Evolutionary conservation across 1,284 basidiomycete species (phyloP).

Genomic region (Ustilago hordei): DNA sequence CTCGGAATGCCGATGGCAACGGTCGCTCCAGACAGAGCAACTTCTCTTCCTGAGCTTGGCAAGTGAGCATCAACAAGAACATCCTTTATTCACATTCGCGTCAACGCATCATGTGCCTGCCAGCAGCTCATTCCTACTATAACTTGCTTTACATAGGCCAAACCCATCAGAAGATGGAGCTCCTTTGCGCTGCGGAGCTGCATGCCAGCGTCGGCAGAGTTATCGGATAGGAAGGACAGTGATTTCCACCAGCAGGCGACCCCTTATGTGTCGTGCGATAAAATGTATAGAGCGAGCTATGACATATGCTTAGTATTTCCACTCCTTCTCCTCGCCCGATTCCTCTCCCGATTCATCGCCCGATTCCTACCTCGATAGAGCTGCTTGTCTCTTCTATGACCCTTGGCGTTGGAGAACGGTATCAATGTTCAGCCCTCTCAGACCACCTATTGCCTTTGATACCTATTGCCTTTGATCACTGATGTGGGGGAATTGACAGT

Average conservation of each 20-base stretch:
- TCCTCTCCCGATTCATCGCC: too few species aligned
- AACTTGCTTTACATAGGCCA: too few species aligned
- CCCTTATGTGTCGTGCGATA: not conserved
- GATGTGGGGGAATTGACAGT: too few species aligned
- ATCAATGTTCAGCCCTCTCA: too few species aligned
- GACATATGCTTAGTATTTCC: not conserved
- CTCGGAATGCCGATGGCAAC: slow-evolving; percentile 23
- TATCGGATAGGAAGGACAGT: not conserved
- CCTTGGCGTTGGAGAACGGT: too few species aligned
- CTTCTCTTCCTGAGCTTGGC: not conserved
- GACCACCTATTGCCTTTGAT: too few species aligned
- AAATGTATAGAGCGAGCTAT: not conserved
- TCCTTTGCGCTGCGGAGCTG: not conserved
- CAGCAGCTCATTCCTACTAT: not conserved
- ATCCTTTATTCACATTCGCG: too few species aligned
- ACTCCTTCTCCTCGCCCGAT: not conserved
- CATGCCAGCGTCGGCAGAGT: not conserved
- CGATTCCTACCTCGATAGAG: too few species aligned
- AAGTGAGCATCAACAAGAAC: not conserved
- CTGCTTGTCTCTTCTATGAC: too few species aligned
- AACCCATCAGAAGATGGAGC: not conserved
- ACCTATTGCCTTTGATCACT: too few species aligned
- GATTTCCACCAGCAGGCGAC: not conserved
- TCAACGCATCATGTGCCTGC: not conserved
- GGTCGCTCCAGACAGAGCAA: slow-evolving; percentile 5